Conservation (phyloP, 2,329 filamentous ascomycete genomes). For the Mycocentrospora acerina region DNA sequence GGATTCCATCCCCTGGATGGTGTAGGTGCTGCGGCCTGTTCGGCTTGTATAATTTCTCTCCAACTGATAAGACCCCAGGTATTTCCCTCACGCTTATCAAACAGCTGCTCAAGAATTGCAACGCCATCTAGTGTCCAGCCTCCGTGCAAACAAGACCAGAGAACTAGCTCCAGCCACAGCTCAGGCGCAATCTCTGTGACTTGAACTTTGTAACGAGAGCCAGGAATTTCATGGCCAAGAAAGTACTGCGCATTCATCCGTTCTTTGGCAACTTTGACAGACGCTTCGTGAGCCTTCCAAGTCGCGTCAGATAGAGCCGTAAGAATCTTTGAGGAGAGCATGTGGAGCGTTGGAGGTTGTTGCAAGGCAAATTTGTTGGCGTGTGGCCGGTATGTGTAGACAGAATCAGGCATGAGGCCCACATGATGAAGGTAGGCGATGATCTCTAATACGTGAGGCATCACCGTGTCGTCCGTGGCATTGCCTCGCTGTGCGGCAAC, state of each 20-base stretch:
- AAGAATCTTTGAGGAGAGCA: slow-evolving; percentile 52
- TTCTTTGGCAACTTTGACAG: slow-evolving; percentile 27
- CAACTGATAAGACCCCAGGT: slow-evolving; percentile 44
- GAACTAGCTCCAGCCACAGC: slow-evolving; percentile 54
- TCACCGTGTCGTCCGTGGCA: slow-evolving; percentile 30
- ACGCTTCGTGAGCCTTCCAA: slow-evolving; percentile 50
- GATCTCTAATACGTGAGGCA: slow-evolving; percentile 50
- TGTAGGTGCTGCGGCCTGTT: slow-evolving; percentile 20
- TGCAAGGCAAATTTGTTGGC: slow-evolving; percentile 42
- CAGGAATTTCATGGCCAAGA: slow-evolving; percentile 47
- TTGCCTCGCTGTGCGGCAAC: slow-evolving; percentile 27
- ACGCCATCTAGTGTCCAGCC: slow-evolving; percentile 48
- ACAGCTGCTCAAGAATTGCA: slow-evolving; percentile 40
- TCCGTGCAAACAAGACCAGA: slow-evolving; percentile 54
- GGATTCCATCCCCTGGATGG: slow-evolving; percentile 24
- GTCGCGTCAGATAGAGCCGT: slow-evolving; percentile 53
- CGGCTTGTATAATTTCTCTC: slow-evolving; percentile 43
- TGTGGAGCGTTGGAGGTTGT: slow-evolving; percentile 51
- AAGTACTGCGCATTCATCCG: slow-evolving; percentile 43
- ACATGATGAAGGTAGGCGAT: slow-evolving; percentile 51
- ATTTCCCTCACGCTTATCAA: slow-evolving; percentile 18
- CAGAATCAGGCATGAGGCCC: slow-evolving; percentile 49
- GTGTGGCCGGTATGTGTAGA: slow-evolving; percentile 44
- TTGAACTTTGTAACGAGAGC: slow-evolving; percentile 44
- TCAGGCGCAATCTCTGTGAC: slow-evolving; percentile 47